Base-by-base conservation (phyloP, 2,329 filamentous ascomycete genomes). In the Trichoderma harzianum region DNA sequence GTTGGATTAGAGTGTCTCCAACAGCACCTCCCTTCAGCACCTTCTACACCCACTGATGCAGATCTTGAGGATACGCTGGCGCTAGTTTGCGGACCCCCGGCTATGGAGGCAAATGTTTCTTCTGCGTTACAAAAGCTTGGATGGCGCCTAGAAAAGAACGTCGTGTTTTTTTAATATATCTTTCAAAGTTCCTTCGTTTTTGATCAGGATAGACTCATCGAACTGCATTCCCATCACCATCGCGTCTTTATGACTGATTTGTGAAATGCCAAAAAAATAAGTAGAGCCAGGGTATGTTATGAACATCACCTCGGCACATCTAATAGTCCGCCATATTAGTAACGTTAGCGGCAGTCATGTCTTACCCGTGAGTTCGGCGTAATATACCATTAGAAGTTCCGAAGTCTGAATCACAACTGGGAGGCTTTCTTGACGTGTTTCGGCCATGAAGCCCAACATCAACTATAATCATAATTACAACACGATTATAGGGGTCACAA, bases 21-120 rank as follows among this genome's bases (percentile, higher is more conserved):
- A 30, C 14, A 30, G 3, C 51, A 58, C 34, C 64, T 67, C 8
- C 64, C 64, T 2, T 8, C 51, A 30, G 51, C 64, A 12, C 32
- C 64, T n/a, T 39, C 60, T 39, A 14, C 10, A 30, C 7, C 18
- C 18, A 30, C 18, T 21, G 32, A 10, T 43, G 8, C 24, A 18
- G 51, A 32, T 14, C n/a, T 28, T 4, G 53, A 34, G 8, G 63
- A 67, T 67, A 67, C 64, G 3, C 18, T 67, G 18, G 51, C 64
- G 7, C 28, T 67, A 26, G 64, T 67, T 16, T 67, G 64, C 16
- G 64, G 64, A 3, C 64, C 64, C 4, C 32, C 64, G 3, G 32
- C 64, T 30, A 67, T 67, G 64, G 64, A 63, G 7, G 34, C 34
- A 8, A 43, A 16, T n/a, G 60, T 63, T n/a, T 63, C 60, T 12